Evolutionary conservation across 345 rosid genomes (phyloP).

Genomic region (Hibiscus tridactylites): DNA sequence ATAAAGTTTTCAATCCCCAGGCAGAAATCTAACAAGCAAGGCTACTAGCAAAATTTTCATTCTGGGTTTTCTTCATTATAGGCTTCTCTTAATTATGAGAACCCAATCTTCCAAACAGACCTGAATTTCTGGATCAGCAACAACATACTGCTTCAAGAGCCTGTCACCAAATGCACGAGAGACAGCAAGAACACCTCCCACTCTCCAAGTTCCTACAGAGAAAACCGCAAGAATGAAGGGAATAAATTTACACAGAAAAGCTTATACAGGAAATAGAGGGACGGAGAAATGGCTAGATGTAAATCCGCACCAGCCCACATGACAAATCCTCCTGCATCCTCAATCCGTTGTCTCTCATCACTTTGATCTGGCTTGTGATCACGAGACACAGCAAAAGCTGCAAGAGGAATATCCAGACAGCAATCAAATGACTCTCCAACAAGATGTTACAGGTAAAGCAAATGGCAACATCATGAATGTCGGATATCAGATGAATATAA

Average conservation of each 20-base stretch:
- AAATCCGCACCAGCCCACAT: neutral
- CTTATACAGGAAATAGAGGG: neutral
- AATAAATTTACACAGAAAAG: neutral
- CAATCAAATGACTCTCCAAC: neutral
- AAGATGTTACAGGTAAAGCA: neutral
- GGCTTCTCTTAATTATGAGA: no score
- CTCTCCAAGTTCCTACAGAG: slow-evolving; percentile 40
- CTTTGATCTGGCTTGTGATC: neutral
- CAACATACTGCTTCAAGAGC: slow-evolving; percentile 45
- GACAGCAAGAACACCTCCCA: slow-evolving; percentile 43
- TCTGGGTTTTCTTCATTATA: no score
- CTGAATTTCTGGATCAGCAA: slow-evolving; percentile 67
- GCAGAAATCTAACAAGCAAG: no score
- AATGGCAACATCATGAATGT: neutral
- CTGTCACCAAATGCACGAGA: slow-evolving; percentile 63
- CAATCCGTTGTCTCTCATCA: neutral
- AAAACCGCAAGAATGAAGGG: neutral
- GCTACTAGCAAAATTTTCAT: neutral
- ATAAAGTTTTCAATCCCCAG: no score
- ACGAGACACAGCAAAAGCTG: neutral
- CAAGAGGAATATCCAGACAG: neutral
- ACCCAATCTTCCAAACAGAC: neutral
- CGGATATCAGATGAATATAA: neutral
- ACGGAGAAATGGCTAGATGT: neutral
- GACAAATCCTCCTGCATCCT: neutral